These are phyloP conservation scores for Cyclocybe aegerita DNA, from an alignment of 768 basidiomycete species.

Conservation along the genomic window DNA sequence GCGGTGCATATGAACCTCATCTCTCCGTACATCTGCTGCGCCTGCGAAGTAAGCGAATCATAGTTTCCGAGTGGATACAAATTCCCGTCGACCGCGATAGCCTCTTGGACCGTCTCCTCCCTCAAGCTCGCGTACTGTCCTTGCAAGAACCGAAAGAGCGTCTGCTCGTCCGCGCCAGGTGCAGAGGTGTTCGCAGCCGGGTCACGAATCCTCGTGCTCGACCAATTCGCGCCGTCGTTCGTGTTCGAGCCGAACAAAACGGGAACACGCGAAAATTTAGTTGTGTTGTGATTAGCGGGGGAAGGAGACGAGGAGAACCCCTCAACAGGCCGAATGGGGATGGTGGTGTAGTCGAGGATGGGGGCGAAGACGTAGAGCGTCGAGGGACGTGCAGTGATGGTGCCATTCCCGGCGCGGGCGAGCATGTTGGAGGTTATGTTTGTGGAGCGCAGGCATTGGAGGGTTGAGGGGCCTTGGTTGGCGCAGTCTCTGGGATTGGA, in stretches of 20 bases:
- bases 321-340: slow-evolving; percentile 35
- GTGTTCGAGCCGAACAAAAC: slow-evolving; percentile 44
- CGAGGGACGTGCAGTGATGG: slow-evolving; percentile 25
- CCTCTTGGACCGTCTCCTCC: slow-evolving; percentile 25
- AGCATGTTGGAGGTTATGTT: slow-evolving; percentile 23
- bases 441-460: slow-evolving; percentile 34
- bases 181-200: slow-evolving; percentile 38
- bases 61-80: slow-evolving; percentile 35
- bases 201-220: slow-evolving; percentile 26
- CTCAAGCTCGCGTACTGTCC: slow-evolving; percentile 39
- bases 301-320: slow-evolving; percentile 22
- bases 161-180: slow-evolving; percentile 34
- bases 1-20: slow-evolving; percentile 42
- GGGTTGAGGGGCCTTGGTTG: slow-evolving; percentile 15
- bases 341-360: slow-evolving; percentile 32
- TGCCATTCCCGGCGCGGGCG: slow-evolving; percentile 28
- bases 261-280: slow-evolving; percentile 36
- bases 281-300: slow-evolving; percentile 11
- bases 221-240: slow-evolving; percentile 42
- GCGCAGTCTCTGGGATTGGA: slow-evolving; percentile 22
- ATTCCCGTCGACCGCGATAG: slow-evolving; percentile 11
- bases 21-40: slow-evolving; percentile 47
- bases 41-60: slow-evolving; percentile 34
- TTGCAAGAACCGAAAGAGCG: slow-evolving; percentile 39
- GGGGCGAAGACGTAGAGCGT: slow-evolving; percentile 40